Conservation (phyloP, 2,329 filamentous ascomycete genomes). For the Aspergillus sp. region DNA sequence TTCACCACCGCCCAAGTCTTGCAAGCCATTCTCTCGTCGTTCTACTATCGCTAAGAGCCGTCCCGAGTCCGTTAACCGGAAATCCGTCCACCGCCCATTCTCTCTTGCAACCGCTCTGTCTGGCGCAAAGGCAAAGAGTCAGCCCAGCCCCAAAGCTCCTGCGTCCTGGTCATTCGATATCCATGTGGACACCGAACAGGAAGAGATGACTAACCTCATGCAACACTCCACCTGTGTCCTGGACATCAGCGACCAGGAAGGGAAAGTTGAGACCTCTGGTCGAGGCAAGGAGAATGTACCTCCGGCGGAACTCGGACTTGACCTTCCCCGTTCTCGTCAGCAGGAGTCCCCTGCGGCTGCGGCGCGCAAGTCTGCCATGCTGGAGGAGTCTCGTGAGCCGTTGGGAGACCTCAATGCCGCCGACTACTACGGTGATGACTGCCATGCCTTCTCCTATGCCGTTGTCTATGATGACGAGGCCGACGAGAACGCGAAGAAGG, state of each 20-base stretch:
- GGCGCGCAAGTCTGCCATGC: constrained; percentile 55
- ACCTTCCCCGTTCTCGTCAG: constrained; percentile 52
- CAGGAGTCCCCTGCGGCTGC: constrained; percentile 25
- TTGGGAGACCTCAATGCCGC: constrained; percentile 67
- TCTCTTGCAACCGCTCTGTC: constrained; percentile 74
- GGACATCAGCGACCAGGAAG: constrained; percentile 87
- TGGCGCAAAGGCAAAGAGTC: constrained; percentile 54
- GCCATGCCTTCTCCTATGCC: constrained; percentile 63
- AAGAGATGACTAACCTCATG: constrained; percentile 89
- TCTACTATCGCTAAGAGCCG: constrained; percentile 66
- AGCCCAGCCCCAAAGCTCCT: constrained; percentile 52
- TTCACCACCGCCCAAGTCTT: constrained; percentile 72
- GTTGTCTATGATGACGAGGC: constrained; percentile 64
- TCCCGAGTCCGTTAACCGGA: constrained; percentile 63
- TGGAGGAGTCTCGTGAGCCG: constrained; percentile 66
- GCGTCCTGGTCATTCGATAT: constrained; percentile 84
- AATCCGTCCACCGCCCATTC: constrained; percentile 64
- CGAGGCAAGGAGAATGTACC: constrained; percentile 93
- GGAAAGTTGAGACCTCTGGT: constrained; percentile 53
- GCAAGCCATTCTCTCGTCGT: constrained; percentile 69
- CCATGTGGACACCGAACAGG: constrained; percentile 85
- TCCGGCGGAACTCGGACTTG: constrained; percentile 62
- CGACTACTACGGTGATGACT: constrained; percentile 69
- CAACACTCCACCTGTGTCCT: constrained; percentile 85
- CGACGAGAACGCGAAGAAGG: constrained; percentile 20